These are phyloP conservation scores for Diutina sp. DNA, from an alignment of 1,139 yeast species.

Conservation along the genomic window DNA sequence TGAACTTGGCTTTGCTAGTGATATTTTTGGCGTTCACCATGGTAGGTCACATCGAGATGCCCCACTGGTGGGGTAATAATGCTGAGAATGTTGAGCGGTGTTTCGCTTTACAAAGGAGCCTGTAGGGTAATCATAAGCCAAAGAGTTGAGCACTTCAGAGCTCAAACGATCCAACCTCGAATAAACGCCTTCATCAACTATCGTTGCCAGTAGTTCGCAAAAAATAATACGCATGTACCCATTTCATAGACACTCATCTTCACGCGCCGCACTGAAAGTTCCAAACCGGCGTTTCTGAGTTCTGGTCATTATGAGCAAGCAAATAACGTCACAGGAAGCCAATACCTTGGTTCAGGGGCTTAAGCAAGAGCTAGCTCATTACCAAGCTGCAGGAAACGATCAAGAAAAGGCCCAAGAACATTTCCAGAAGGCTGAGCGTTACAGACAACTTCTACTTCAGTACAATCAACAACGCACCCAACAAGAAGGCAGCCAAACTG, in stretches of 20 bases:
- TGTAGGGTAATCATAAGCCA: no score
- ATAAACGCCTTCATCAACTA: no score
- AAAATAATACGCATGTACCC: no score
- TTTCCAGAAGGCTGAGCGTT: background rate
- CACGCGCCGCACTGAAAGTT: background rate
- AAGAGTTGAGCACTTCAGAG: no score
- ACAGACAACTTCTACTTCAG: background rate
- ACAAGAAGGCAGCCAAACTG: background rate
- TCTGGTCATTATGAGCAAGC: background rate
- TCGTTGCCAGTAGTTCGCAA: no score
- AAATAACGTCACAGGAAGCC: background rate
- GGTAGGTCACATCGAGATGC: constrained; percentile 8
- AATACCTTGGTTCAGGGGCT: background rate
- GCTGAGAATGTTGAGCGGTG: constrained; percentile 28
- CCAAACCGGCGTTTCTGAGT: background rate
- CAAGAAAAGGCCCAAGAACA: background rate
- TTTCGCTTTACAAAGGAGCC: constrained; percentile 11
- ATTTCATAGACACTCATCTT: background rate
- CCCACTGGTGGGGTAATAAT: constrained; percentile 39
- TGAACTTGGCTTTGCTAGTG: constrained; percentile 24
- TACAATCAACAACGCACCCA: background rate
- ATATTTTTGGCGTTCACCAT: constrained; percentile 24
- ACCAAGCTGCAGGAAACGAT: background rate
- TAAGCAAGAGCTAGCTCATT: background rate
- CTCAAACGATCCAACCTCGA: no score